Evolutionary conservation across 495 filamentous ascomycete species (phyloP).

Genomic region (Podospora conica): DNA sequence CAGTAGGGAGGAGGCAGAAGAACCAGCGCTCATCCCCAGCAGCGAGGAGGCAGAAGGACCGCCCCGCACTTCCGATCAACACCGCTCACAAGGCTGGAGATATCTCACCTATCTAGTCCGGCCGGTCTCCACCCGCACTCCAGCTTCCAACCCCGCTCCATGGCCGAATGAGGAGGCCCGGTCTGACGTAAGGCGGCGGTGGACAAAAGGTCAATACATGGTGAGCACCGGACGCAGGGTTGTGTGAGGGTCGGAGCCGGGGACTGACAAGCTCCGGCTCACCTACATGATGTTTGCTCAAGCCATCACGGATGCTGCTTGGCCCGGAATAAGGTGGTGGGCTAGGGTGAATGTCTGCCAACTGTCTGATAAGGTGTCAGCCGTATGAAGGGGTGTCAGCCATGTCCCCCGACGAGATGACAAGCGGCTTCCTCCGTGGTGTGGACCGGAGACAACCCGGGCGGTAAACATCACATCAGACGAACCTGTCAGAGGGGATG

Average conservation of each 20-base stretch:
- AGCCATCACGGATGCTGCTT: too few relatives aligned
- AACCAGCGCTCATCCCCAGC: background rate
- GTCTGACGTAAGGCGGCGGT: background rate
- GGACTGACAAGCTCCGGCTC: background rate
- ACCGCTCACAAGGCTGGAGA: background rate
- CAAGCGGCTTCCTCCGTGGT: background rate
- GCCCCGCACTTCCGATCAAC: background rate
- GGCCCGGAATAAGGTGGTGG: background rate
- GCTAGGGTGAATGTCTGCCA: background rate
- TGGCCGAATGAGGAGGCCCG: background rate
- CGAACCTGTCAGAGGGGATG: background rate
- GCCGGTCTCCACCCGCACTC: background rate
- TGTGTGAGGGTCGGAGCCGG: background rate
- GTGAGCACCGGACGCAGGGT: background rate
- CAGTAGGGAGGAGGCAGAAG: background rate
- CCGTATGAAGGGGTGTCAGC: too few relatives aligned
- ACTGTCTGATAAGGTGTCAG: background rate
- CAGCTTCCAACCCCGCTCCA: background rate
- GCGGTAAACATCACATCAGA: background rate
- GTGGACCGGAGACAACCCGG: background rate
- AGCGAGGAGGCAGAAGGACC: background rate
- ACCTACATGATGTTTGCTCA: background rate
- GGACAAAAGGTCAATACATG: background rate
- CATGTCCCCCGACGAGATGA: background rate
- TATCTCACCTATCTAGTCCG: background rate